Evolutionary conservation across 371 early-diverging fungal genomes (phyloP).

Genomic region (Fennellomyces sp.): DNA sequence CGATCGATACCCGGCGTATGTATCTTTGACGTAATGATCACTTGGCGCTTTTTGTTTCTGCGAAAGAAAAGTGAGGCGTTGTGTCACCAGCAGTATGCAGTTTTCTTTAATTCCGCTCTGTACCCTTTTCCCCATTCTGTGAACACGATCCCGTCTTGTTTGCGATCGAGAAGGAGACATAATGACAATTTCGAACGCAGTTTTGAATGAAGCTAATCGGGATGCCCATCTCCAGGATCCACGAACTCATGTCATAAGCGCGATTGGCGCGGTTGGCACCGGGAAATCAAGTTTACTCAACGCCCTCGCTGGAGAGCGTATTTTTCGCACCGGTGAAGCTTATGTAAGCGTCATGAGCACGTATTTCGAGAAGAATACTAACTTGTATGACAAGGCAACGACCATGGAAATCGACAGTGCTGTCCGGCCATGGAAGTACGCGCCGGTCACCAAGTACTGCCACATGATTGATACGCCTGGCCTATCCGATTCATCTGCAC

Average conservation of each 20-base stretch:
- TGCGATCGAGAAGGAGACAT: not conserved
- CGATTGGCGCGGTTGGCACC: constrained; percentile 45
- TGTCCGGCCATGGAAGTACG: constrained; percentile 40
- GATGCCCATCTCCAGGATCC: constrained; percentile 21
- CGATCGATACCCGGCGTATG: too few relatives aligned
- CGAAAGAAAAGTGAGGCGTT: too few relatives aligned
- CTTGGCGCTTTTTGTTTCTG: too few relatives aligned
- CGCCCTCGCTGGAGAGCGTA: constrained; percentile 44
- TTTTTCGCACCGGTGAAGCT: constrained; percentile 43
- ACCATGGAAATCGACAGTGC: constrained; percentile 32
- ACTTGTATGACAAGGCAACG: constrained; percentile 22
- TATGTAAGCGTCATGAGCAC: too few relatives aligned
- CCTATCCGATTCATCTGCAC: constrained; percentile 52
- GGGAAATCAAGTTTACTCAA: constrained; percentile 55
- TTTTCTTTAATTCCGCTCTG: too few relatives aligned
- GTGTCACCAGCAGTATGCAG: too few relatives aligned
- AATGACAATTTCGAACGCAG: constrained; percentile 21
- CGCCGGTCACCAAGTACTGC: constrained; percentile 25
- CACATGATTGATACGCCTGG: constrained; percentile 61
- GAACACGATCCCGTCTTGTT: not conserved
- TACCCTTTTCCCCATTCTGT: not conserved
- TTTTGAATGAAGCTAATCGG: constrained; percentile 14
- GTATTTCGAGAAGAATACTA: not conserved
- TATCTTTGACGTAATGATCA: too few relatives aligned
- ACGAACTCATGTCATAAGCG: constrained; percentile 39